Base-by-base conservation (phyloP, 768 basidiomycete genomes). In the Amanita molliuscula region DNA sequence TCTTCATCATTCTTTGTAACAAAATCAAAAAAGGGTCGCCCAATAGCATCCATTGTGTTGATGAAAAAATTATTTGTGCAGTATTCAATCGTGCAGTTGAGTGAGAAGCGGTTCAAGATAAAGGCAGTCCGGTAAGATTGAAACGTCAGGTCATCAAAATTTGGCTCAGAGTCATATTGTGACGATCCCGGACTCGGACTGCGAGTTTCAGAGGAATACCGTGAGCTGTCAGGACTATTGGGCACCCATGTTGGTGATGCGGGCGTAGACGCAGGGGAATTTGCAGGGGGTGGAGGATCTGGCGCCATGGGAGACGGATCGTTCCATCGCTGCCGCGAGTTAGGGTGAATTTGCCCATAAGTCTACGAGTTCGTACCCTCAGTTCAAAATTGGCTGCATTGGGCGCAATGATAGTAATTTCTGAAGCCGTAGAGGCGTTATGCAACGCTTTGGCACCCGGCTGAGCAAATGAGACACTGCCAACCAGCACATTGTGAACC, bases 361-460 rank as follows among this genome's bases (percentile, higher is more conserved):
- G 6, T 42, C 34, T 31, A 41, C 21, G 33, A 21, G 38, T n/a
- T 20, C 72, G 57, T 57, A 80, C 79, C 53, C 74, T 67, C 59
- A 76, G 75, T 56, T 79, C 71, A 51, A 78, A 75, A 55, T 75
- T 73, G 21, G 67, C 62, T 5, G 75, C 73, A 23, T 63, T 67
- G 31, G 84, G 83, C 1, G 84, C 78, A 47, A 88, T 75, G 26
- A 89, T 78, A 16, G 79, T 78, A 54, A 89, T 79, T 65, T 89
- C 87, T 64, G 88, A 85, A 0, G 87, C 88, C 0, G 87, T 89
- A 11, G 86, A 86, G 13, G 83, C 84, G 58, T 82, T 88, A 58
- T 88, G 84, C 57, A 88, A 71, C 0, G 84, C 81, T 60, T 87
- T 87, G 20, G 79, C 77, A 6, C 82, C 81, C 7, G 84, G 81